Conservation (phyloP, 441 rosid species). For the Melastoma candidum region DNA sequence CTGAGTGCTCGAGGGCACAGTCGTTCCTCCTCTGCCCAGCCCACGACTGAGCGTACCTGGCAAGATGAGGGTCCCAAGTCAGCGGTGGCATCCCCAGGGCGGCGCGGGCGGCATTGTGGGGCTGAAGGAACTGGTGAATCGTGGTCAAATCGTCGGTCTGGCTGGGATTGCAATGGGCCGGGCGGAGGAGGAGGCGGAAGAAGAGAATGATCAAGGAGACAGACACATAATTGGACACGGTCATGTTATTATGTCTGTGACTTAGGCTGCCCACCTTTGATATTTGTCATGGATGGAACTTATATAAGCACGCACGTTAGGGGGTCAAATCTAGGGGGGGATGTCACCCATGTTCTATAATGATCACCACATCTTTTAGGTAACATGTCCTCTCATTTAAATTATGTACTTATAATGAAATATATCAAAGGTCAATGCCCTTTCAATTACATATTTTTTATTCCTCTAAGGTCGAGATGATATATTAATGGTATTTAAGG, state of each 20-base stretch:
- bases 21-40: slow-evolving; percentile 40
- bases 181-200: slow-evolving; percentile 19
- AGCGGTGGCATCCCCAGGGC: slow-evolving; percentile 33
- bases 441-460: too few relatives aligned
- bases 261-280: neutral
- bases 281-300: neutral
- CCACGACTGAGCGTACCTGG: slow-evolving; percentile 35
- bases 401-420: too few relatives aligned
- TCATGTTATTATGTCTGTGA: neutral
- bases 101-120: slow-evolving; percentile 42
- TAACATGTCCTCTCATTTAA: too few relatives aligned
- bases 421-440: too few relatives aligned
- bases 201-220: slow-evolving; percentile 2
- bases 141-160: slow-evolving; percentile 19
- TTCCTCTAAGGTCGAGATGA: too few relatives aligned
- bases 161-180: neutral
- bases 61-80: slow-evolving; percentile 35
- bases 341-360: slow-evolving; percentile 86
- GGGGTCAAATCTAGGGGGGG: slow-evolving; percentile 12
- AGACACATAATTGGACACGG: neutral
- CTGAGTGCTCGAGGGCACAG: slow-evolving; percentile 45
- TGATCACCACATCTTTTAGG: slow-evolving; percentile 42
- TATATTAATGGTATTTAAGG: too few relatives aligned
- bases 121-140: slow-evolving; percentile 35
- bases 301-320: neutral